Base-by-base conservation (phyloP, 352 stramenopile species). In the Globisporangium sylvaticum region DNA sequence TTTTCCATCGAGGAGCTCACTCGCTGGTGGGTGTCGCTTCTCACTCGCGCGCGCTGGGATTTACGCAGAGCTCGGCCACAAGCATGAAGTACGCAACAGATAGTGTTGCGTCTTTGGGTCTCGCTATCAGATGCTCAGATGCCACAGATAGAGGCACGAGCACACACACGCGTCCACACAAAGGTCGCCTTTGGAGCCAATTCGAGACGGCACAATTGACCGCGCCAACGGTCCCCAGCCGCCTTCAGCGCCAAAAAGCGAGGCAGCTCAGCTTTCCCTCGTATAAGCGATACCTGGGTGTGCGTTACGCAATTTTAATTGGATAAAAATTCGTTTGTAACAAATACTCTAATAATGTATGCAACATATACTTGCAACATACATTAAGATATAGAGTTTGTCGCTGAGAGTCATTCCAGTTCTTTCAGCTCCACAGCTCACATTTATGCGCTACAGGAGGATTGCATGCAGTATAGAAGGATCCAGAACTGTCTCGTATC, bases 1-100 rank as follows among this genome's bases (percentile, higher is more conserved):
- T 42, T 65, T n/a, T 65, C 44, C 59, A 65, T 65, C 59, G 31
- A 65, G 12, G 18, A 20, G 37, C 42, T 34, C 42, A 57, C 18
- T 14, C 27, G 42, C 1, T 29, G 25, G 18, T 44, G 29, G 29
- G 24, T 42, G 54, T 31, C 27, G 29, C 29, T 4, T 3, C 27
- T 59, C 29, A 42, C 54, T 60, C 54, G 15, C 22, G 12, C 54
- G 10, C 54, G 54, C 29, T 37, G n/a, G 25, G 27, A 22, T 20
- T 58, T 14, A 27, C 42, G 27, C 15, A n/a, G 54, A 29, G 20
- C 29, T 42, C 54, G 20, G 4, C 5, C 54, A 42, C 8, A 22
- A 20, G 54, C 54, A 60, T 60, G 54, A 46, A 50, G 18, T 50
- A 60, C 27, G 54, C 54, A 60, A 50, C 5, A 4, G 20, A 29